A percentile compares a stretch with the other conserved stretches of the same genome.
Conservation (phyloP, 23 red algal genomes). For the Cyanidioschyzon merolae region DNA sequence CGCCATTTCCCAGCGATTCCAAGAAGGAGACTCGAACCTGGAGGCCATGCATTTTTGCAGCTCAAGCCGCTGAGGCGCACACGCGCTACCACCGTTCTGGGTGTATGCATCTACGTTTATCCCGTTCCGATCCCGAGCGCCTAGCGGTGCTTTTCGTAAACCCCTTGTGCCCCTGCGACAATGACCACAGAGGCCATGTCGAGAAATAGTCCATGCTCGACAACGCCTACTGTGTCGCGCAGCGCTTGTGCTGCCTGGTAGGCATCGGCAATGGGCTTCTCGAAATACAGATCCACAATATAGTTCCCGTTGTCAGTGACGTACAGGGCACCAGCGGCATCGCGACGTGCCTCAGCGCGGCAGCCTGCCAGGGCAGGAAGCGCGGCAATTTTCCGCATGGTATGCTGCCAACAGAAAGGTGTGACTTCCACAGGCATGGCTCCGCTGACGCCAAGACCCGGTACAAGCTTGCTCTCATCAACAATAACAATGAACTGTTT, state of each 20-base stretch:
- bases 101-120: background rate
- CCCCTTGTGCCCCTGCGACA: constrained; percentile 53
- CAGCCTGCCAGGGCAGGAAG: constrained; percentile 49
- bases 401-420: constrained; percentile 96
- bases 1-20: background rate
- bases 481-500: constrained; percentile 97
- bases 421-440: constrained; percentile 98
- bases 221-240: constrained; percentile 66
- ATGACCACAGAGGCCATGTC: constrained; percentile 81
- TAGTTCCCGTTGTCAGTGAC: constrained; percentile 99
- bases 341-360: constrained; percentile 57
- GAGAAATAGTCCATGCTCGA: constrained; percentile 92
- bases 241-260: constrained; percentile 47
- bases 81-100: too few species aligned
- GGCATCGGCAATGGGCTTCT: constrained; percentile 58
- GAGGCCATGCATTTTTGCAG: too few species aligned
- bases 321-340: constrained; percentile 46
- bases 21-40: background rate
- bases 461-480: constrained; percentile 85
- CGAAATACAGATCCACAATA: constrained; percentile 95
- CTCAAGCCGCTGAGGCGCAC: too few species aligned
- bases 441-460: constrained; percentile 74
- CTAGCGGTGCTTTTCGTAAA: constrained; percentile 44
- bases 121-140: background rate
- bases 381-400: constrained; percentile 41